Evolutionary conservation across 2,329 filamentous ascomycete species (phyloP).

Genomic region (Eurotiales sp.): DNA sequence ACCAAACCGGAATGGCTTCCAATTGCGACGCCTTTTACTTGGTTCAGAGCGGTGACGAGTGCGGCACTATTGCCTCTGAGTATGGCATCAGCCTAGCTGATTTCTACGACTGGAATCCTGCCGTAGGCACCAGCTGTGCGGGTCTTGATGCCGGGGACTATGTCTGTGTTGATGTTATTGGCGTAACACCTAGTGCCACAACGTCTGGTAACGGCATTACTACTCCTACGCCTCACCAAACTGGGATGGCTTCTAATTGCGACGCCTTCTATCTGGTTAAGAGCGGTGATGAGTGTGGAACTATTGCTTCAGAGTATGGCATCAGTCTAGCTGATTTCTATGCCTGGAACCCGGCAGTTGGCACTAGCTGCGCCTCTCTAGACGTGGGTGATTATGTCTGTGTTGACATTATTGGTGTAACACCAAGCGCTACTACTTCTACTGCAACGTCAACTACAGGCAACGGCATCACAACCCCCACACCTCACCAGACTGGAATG

Average conservation of each 20-base stretch:
- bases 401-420: neutral
- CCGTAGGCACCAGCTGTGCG: neutral
- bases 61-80: neutral
- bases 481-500: conserved; percentile 2
- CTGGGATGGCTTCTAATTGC: conserved; percentile 1
- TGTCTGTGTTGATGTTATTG: neutral
- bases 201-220: neutral
- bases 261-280: neutral
- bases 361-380: neutral
- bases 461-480: neutral
- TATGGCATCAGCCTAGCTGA: neutral
- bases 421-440: neutral
- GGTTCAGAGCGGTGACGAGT: neutral
- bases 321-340: neutral
- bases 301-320: neutral
- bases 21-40: neutral
- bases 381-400: neutral
- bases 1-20: neutral
- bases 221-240: neutral
- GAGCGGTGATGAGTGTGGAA: conserved; percentile 4
- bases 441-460: neutral
- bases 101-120: neutral
- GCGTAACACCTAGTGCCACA: neutral
- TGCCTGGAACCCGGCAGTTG: neutral
- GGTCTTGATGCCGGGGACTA: neutral